Base-by-base conservation (phyloP, 106 monocot species). In the Allium sativum region DNA sequence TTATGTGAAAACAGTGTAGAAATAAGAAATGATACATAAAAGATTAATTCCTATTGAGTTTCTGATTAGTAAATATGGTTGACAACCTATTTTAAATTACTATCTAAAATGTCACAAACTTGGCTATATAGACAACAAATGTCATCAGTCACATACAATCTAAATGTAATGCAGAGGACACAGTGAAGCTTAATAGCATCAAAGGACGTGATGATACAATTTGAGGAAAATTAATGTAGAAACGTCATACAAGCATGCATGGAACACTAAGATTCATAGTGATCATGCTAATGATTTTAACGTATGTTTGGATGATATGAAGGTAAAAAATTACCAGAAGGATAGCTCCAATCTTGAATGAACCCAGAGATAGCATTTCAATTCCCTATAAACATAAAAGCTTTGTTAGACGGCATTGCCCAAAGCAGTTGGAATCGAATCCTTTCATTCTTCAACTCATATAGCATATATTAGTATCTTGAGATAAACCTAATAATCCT, bases 321-420 rank as follows among this genome's bases (percentile, higher is more conserved):
- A 20, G 55, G 6, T 12, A 18, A 2, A 14, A 63, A 16, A 69
- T 65, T 75, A 88, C 88, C 83, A 88, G 56, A 10, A 88, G 80
- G 64, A 88, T 88, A 18, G 75, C 77, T 45, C 88, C 83, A 58
- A 79, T 88, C 75, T 78, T 88, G 47, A 88, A 88, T 44, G 88
- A 88, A 13, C 88, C 88, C 65, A 88, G 50, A 43, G 83, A 88
- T n/a, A 88, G 66, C 88, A 88, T 88, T 58, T 88, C 88, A 77
- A 88, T 88, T 51, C 88, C 88, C 88, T 88, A 66, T 31, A 83
- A 74, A 77, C 7, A 7, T 40, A 65, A 47, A 47, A 6, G 2
- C 47, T 48, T 47, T 62, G 47, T 47, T 45, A 47, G 21, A 48
- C 18, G 17, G 1, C 18, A 31, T 31, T 5, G 5, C 31, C 5